A percentile compares a stretch with the other conserved stretches of the same genome.
phyloP scores from a whole-genome alignment of 2,329 filamentous ascomycete genomes.

The Polytolypa hystricis region DNA sequence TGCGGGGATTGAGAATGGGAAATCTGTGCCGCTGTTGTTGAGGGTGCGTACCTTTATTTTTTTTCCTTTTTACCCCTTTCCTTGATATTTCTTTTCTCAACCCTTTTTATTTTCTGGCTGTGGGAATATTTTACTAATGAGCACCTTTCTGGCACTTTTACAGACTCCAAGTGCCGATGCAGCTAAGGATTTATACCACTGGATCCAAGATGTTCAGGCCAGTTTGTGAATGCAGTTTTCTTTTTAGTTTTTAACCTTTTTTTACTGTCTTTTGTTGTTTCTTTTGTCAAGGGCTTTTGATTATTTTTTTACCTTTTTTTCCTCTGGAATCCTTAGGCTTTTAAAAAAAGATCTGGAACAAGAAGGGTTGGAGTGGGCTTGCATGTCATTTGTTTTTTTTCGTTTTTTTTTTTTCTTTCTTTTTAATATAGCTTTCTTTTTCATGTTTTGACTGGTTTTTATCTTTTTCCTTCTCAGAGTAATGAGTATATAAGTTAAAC shows the following conservation, averaged over 20 bases:
- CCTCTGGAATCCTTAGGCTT: neutral
- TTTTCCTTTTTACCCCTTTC: no score
- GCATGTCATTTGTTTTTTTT: neutral
- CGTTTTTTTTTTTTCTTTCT: neutral
- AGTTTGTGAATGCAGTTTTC: slow-evolving; percentile 20
- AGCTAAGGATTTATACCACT: slow-evolving; percentile 37
- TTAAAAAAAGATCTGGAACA: no score
- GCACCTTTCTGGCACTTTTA: no score
- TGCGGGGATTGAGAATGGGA: slow-evolving; percentile 44
- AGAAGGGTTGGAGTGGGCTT: neutral
- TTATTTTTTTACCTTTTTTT: neutral
- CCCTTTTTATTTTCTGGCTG: slow-evolving; percentile 4
- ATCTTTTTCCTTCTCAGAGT: no score
- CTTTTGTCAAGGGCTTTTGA: neutral
- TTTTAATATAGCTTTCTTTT: neutral
- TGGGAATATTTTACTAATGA: no score
- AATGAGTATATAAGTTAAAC: no score
- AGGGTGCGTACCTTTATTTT: slow-evolving; percentile 37
- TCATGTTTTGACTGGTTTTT: neutral
- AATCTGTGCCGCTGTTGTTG: slow-evolving; percentile 42
- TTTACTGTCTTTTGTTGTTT: slow-evolving; percentile 22
- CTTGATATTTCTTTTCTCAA: no score
- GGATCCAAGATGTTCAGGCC: slow-evolving; percentile 31
- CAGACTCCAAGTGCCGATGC: slow-evolving; percentile 34
- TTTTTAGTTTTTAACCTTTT: neutral